Percentiles rank a stretch among this genome's conserved stretches.
Evolutionary conservation across 345 rosid species (phyloP).

Genomic region (Populus deltoides): DNA sequence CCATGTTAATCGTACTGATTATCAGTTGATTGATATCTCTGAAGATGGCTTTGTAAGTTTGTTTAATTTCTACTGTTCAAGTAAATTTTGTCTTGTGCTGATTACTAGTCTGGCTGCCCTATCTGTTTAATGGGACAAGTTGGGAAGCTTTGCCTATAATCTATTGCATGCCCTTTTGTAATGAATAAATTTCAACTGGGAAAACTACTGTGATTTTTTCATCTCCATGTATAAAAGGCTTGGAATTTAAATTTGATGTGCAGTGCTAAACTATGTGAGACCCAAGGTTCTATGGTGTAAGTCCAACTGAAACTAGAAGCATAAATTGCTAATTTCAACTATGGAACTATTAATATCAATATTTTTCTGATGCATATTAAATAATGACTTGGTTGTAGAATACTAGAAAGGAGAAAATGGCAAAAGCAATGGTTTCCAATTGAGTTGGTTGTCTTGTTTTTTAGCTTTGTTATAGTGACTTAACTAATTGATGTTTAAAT

Average conservation of each 20-base stretch:
- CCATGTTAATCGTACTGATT: conserved; percentile 66
- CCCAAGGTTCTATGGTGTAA: neutral
- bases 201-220: neutral
- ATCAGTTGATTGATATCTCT: conserved; percentile 71
- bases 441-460: neutral
- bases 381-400: neutral
- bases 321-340: neutral
- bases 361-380: neutral
- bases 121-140: neutral
- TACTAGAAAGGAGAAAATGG: neutral
- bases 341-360: neutral
- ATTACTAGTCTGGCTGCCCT: neutral
- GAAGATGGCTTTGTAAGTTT: conserved; percentile 80
- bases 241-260: neutral
- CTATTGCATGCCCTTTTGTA: neutral
- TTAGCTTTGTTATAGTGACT: neutral
- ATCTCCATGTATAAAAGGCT: neutral
- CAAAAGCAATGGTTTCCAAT: neutral
- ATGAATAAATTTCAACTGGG: neutral
- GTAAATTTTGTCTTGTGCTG: neutral
- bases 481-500: neutral
- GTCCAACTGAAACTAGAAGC: neutral
- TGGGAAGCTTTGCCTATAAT: neutral
- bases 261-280: neutral
- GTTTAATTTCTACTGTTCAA: neutral